These are phyloP conservation scores for Fusarium nurragi DNA, from an alignment of 2,329 filamentous ascomycete genomes.

Conservation along the genomic window DNA sequence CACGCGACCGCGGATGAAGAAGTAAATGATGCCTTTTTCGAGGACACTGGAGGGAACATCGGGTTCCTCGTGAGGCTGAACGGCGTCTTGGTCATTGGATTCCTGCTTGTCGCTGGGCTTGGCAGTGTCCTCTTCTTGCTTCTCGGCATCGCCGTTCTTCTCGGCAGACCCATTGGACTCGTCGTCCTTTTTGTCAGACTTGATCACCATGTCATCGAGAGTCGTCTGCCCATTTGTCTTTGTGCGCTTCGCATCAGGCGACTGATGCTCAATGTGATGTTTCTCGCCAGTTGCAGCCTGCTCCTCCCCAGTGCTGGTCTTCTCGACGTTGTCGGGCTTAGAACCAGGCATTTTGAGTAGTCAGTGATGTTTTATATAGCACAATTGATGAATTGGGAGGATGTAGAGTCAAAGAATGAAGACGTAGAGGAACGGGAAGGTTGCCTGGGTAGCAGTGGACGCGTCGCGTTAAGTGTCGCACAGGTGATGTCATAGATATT, in stretches of 20 bases:
- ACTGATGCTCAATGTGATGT: constrained; percentile 43
- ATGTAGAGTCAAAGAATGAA: background rate
- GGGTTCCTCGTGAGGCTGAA: constrained; percentile 36
- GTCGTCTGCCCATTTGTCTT: constrained; percentile 41
- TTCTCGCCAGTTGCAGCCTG: constrained; percentile 40
- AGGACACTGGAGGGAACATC: constrained; percentile 66
- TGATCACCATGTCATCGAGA: constrained; percentile 33
- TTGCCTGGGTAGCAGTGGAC: background rate
- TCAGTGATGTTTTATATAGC: background rate
- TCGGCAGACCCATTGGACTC: background rate
- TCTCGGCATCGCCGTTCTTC: background rate
- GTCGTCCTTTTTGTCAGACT: background rate
- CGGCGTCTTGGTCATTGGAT: constrained; percentile 27
- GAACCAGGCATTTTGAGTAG: constrained; percentile 25
- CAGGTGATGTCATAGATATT: constrained; percentile 42
- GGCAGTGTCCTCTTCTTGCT: constrained; percentile 2
- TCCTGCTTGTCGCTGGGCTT: constrained; percentile 8
- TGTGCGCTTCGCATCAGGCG: constrained; percentile 42
- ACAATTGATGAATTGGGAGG: background rate
- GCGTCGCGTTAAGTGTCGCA: constrained; percentile 30
- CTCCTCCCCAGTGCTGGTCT: constrained; percentile 20
- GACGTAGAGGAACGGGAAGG: background rate
- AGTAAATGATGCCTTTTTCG: constrained; percentile 91
- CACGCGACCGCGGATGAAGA: constrained; percentile 85
- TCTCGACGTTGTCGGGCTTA: constrained; percentile 1